Base-by-base conservation (phyloP, 169 alveolate species). In the Cryptosporidium meleagridis region DNA sequence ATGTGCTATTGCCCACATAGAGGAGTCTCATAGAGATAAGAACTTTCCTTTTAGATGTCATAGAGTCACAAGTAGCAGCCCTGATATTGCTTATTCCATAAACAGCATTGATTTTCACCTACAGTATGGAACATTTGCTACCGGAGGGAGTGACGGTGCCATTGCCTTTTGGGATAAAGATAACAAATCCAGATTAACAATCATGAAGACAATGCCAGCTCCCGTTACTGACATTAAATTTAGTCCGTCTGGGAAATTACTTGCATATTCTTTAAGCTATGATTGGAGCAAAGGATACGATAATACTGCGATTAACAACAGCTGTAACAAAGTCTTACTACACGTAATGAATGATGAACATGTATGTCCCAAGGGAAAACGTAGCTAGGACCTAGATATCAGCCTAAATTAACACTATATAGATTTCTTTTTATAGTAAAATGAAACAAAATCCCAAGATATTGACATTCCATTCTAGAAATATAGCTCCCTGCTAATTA, bases 101-200 rank as follows among this genome's bases (percentile, higher is more conserved):
- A 96, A 97, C 87, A 93, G 95, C 65, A 92, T 96, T 39, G 96
- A 96, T 41, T 97, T 97, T 91, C 98, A 97, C 72, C 96, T 94
- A 8, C 93, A 91, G 70, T 96, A 87, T 71, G 97, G 97, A 31
- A 96, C 98, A 5, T 96, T 97, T 84, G 97, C 95, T 37, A 97
- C 99, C 5, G 97, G 96, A 33, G 99, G 99, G 29, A 96, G 96
- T 26, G 99, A 97, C 75, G 99, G 99, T 31, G 92, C 94, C 29
- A 96, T 95, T 70, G 94, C 96, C 68, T 94, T 96, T 52, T 97
- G 99, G 99, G 98, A 97, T 71, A 97, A 97, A 75, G 87, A 92
- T 55, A 94, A 95, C 73, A 95, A 95, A 85, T 95, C 96, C 91
- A 91, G 98, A 65, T 93, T 97, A 33, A 93, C 93, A 69, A 91